phyloP scores from a whole-genome alignment of 176 grass and related monocot species.

The Rhipidocladum racemiflorum region DNA sequence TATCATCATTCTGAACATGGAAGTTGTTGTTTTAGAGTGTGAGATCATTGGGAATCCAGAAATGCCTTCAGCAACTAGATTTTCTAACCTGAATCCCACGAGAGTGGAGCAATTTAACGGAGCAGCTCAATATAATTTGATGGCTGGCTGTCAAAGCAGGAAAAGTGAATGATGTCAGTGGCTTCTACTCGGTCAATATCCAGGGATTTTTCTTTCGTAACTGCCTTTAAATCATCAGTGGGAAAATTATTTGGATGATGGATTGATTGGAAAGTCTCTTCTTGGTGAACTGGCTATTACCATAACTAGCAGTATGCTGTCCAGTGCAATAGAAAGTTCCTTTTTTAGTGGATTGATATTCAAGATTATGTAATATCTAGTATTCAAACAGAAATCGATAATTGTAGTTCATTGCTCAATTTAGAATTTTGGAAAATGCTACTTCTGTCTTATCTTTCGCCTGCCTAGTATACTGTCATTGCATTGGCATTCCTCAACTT shows the following conservation, averaged over 20 bases:
- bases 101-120: slow-evolving; percentile 42
- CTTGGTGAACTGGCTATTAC: neutral
- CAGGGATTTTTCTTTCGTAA: too few species aligned
- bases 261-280: neutral
- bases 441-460: slow-evolving; percentile 8
- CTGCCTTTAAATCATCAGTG: too few species aligned
- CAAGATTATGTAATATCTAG: neutral
- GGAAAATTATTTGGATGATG: neutral
- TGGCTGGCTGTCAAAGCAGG: too few species aligned
- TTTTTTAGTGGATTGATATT: neutral
- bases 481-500: neutral
- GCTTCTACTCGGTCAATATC: too few species aligned
- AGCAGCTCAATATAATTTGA: slow-evolving; percentile 33
- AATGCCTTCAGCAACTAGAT: slow-evolving; percentile 30
- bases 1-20: slow-evolving; percentile 73
- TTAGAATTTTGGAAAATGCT: slow-evolving; percentile 4
- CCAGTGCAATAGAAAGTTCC: neutral
- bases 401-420: neutral
- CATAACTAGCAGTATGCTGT: neutral
- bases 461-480: neutral
- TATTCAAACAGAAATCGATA: neutral
- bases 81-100: slow-evolving; percentile 10
- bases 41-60: slow-evolving; percentile 58
- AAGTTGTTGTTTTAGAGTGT: slow-evolving; percentile 52
- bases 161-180: too few species aligned